Percentiles rank a stretch among this genome's conserved stretches.
phyloP scores from a whole-genome alignment of 768 basidiomycete genomes.

The Gloeostereum incarnatum region DNA sequence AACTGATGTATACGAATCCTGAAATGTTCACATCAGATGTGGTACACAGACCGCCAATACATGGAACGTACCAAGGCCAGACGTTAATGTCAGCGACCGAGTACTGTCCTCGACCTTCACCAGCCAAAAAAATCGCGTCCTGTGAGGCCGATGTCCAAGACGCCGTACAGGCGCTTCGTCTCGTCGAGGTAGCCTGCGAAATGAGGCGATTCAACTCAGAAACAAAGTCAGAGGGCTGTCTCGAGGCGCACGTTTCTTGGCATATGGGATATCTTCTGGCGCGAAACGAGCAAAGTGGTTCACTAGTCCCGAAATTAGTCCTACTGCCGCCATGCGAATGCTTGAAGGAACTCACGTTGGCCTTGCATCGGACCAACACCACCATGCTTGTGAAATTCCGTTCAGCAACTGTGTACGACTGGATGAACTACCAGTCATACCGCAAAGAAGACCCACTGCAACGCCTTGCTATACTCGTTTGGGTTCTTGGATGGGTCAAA shows the following conservation, averaged over 20 bases:
- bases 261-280: constrained; percentile 61
- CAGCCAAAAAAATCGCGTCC: constrained; percentile 73
- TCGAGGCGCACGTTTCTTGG: constrained; percentile 43
- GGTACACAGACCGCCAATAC: constrained; percentile 1
- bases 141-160: constrained; percentile 69
- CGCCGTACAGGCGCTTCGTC: constrained; percentile 75
- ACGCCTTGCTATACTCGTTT: constrained; percentile 57
- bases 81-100: constrained; percentile 69
- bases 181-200: constrained; percentile 66
- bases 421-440: constrained; percentile 22
- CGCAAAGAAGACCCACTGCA: constrained; percentile 86
- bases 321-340: no score
- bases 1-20: constrained; percentile 47
- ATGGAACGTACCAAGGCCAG: constrained; percentile 41
- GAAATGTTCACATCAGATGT: no score
- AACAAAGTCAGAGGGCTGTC: neutral
- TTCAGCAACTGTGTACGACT: neutral
- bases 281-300: constrained; percentile 63
- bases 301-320: no score
- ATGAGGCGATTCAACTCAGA: constrained; percentile 5
- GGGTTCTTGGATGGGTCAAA: constrained; percentile 46
- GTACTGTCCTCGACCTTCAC: constrained; percentile 59
- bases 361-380: constrained; percentile 81
- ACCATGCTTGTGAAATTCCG: constrained; percentile 1
- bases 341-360: constrained; percentile 27